These are phyloP conservation scores for Jimgerdemannia flammicorona DNA, from an alignment of 192 early-diverging fungal species.

Conservation along the genomic window DNA sequence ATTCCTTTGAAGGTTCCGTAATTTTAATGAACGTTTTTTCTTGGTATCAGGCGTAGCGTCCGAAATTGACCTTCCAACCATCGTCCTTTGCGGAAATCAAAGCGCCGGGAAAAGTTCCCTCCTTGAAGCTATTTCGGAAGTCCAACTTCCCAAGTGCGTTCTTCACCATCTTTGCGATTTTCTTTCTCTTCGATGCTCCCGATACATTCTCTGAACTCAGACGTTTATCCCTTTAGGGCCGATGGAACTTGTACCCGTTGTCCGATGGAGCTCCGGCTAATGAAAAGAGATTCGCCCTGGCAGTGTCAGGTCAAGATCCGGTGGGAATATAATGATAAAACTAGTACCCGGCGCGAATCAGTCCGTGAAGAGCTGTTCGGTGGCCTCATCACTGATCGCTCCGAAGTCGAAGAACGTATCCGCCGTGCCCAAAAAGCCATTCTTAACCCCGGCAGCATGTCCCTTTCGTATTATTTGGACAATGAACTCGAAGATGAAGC, in stretches of 20 bases:
- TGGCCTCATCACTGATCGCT: constrained; percentile 16
- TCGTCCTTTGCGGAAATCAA: constrained; percentile 55
- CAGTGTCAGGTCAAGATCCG: constrained; percentile 44
- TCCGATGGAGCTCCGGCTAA: constrained; percentile 48
- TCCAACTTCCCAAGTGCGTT: constrained; percentile 14
- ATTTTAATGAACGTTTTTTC: too few species aligned
- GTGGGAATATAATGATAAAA: constrained; percentile 38
- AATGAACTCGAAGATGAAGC: constrained; percentile 34
- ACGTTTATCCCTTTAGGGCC: constrained; percentile 35
- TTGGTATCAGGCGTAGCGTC: too few species aligned
- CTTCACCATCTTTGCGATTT: neutral
- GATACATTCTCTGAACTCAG: neutral
- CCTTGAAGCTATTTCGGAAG: constrained; percentile 48
- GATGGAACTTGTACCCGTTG: constrained; percentile 55
- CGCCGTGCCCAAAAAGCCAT: constrained; percentile 54
- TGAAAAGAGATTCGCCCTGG: constrained; percentile 24
- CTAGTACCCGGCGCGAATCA: constrained; percentile 27
- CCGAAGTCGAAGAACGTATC: constrained; percentile 36
- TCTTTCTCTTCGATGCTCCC: neutral
- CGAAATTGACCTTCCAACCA: constrained; percentile 45
- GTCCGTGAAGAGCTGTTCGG: constrained; percentile 14
- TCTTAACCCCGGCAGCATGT: constrained; percentile 38
- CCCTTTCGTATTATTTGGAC: constrained; percentile 9
- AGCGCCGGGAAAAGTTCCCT: constrained; percentile 49
- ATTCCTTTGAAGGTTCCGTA: too few species aligned